Evolutionary conservation across 108 stramenopile species (phyloP).

Genomic region (Stephanodiscus triporus): DNA sequence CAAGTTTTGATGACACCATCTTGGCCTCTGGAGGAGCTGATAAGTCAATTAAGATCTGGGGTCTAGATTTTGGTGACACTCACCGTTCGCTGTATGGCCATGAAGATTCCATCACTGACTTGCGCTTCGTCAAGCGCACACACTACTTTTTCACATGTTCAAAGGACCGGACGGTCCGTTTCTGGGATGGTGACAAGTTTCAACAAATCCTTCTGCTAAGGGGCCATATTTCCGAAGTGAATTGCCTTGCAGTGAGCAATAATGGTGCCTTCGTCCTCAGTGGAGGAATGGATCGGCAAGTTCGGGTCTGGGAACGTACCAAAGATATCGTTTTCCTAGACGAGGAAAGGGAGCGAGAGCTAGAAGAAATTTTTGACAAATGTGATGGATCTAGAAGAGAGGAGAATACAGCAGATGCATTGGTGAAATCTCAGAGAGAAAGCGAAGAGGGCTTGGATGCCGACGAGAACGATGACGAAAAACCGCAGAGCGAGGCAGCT

Average conservation of each 20-base stretch:
- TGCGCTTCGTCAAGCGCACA: constrained; percentile 86
- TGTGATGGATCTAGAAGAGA: constrained; percentile 61
- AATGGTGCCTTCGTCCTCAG: constrained; percentile 90
- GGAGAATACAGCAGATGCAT: constrained; percentile 55
- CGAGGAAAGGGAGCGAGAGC: constrained; percentile 93
- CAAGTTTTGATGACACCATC: constrained; percentile 93
- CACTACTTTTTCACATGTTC: constrained; percentile 96
- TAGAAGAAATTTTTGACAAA: constrained; percentile 90
- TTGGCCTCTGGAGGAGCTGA: constrained; percentile 96
- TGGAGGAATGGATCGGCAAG: constrained; percentile 92
- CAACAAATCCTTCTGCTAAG: constrained; percentile 89
- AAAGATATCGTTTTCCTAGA: constrained; percentile 97
- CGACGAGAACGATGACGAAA: constrained; percentile 54
- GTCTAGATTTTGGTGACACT: constrained; percentile 99
- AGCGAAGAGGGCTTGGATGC: constrained; percentile 51
- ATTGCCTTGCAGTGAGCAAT: constrained; percentile 78
- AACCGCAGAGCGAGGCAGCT: constrained; percentile 88
- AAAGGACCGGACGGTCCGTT: constrained; percentile 93
- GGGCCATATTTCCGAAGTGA: constrained; percentile 92
- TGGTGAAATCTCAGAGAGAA: constrained; percentile 49
- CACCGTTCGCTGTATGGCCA: constrained; percentile 98
- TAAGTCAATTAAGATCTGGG: constrained; percentile 98
- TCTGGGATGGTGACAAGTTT: constrained; percentile 98
- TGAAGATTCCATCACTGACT: constrained; percentile 93
- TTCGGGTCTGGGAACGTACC: constrained; percentile 97